phyloP scores from a whole-genome alignment of 2,329 filamentous ascomycete genomes.

The Akanthomyces dipterigenus region DNA sequence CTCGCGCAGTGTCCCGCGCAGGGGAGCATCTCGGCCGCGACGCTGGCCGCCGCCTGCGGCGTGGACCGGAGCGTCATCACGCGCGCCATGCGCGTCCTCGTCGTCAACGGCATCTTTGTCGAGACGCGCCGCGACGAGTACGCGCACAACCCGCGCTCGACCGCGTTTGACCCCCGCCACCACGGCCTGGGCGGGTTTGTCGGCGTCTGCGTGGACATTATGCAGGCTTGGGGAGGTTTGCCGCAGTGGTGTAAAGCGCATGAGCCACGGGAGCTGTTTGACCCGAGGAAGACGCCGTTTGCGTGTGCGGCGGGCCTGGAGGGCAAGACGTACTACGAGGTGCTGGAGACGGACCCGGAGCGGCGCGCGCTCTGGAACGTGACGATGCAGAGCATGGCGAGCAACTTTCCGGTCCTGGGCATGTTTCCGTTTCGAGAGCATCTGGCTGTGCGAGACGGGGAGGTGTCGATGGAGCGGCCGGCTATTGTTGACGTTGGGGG shows the following conservation, averaged over 20 bases:
- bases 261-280: conserved; percentile 24
- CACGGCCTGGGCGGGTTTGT: conserved; percentile 24
- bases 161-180: conserved; percentile 19
- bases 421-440: conserved; percentile 28
- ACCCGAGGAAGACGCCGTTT: conserved; percentile 26
- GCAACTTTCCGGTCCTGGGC: conserved; percentile 26
- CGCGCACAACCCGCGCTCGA: conserved; percentile 26
- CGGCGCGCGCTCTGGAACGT: conserved; percentile 28
- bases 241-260: conserved; percentile 27
- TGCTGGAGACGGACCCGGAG: conserved; percentile 23
- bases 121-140: conserved; percentile 25
- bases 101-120: conserved; percentile 24
- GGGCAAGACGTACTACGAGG: conserved; percentile 29
- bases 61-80: conserved; percentile 25
- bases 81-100: conserved; percentile 24
- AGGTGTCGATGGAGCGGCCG: conserved; percentile 19
- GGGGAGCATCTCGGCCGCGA: conserved; percentile 12
- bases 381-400: conserved; percentile 23
- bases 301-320: conserved; percentile 26
- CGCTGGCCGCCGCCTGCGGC: conserved; percentile 17
- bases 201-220: conserved; percentile 26
- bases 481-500: conserved; percentile 27
- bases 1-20: conserved; percentile 16
- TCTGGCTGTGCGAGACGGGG: conserved; percentile 20
- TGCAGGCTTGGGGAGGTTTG: conserved; percentile 17